Base-by-base conservation (phyloP, 345 rosid species). In the Geranium rotundifolium region DNA sequence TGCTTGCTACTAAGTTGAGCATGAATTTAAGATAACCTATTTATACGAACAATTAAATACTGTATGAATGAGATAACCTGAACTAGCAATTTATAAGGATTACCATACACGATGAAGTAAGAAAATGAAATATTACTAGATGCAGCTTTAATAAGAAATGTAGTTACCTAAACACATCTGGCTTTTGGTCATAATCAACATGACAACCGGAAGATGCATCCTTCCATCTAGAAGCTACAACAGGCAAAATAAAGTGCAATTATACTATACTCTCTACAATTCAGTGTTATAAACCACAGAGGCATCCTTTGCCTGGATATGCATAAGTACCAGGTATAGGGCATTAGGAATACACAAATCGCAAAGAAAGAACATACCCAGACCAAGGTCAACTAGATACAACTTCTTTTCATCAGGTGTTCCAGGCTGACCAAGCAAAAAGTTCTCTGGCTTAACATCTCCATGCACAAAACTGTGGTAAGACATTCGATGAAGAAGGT, bases 171-270 rank as follows among this genome's bases (percentile, higher is more conserved):
- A 79, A 79, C 59, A 79, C 73, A 70, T 79, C 80, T 16, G 82
- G 82, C 65, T 73, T 75, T 71, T 79, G 82, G 59, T 79, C 82
- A 73, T 79, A 79, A 4, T 70, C 77, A 65, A 79, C 75, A 68
- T 79, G 82, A 37, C 29, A 34, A 58, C 82, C 80, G 62, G 73
- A 71, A 49, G 79, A 61, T 57, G 60, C 10, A 61, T 79, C 75
- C 54, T 49, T 63, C 82, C 82, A 78, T 65, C 68, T 75, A 1
- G 79, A 67, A 52, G 82, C 82, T 78, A 64, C 64, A 63, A 58
- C 15, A 19, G 58, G 19, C 37, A 57, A 76, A 64, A 60, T 17
- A 60, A 20, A 23, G 58, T 55, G 66, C 73, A 57, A 27, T 66
- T 61, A 67, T 50, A 57, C n/a, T 61, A 67, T 50, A 57, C n/a